phyloP scores from a whole-genome alignment of 768 basidiomycete genomes.

The Collybiopsis luxurians region DNA sequence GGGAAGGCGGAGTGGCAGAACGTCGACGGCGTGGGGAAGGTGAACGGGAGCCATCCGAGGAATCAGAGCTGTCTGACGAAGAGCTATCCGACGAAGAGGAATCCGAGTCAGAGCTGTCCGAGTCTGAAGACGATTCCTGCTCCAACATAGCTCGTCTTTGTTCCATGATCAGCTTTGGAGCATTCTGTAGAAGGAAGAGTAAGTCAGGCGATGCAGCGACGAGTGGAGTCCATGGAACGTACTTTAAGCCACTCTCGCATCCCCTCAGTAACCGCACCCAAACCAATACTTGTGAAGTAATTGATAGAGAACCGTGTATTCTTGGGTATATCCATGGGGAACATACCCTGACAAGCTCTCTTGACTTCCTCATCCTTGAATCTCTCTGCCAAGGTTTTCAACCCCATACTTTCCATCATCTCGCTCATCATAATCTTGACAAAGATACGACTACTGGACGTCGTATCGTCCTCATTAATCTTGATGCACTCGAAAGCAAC shows the following conservation, averaged over 20 bases:
- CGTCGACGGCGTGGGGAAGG: conserved; percentile 32
- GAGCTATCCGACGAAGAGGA: conserved; percentile 32
- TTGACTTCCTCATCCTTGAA: conserved; percentile 87
- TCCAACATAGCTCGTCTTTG: conserved; percentile 87
- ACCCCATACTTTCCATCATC: conserved; percentile 91
- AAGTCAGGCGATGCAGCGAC: conserved; percentile 5
- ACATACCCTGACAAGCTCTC: conserved; percentile 75
- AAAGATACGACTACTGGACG: conserved; percentile 94
- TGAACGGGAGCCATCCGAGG: conserved; percentile 26
- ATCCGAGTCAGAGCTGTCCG: conserved; percentile 30
- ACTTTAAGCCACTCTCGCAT: conserved; percentile 97
- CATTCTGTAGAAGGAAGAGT: conserved; percentile 60
- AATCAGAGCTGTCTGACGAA: conserved; percentile 23
- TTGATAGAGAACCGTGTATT: conserved; percentile 96
- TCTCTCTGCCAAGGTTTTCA: conserved; percentile 81
- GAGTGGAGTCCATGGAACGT: conserved; percentile 22
- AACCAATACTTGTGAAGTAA: conserved; percentile 93
- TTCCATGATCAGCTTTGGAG: conserved; percentile 90
- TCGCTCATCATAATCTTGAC: conserved; percentile 96
- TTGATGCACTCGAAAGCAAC: conserved; percentile 77
- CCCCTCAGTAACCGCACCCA: conserved; percentile 89
- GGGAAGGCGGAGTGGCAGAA: conserved; percentile 29
- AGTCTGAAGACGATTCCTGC: conserved; percentile 47
- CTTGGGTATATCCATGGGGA: conserved; percentile 95
- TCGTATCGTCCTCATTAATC: conserved; percentile 98